Evolutionary conservation across 1,284 basidiomycete genomes (phyloP), one percentile per base, ranked within the genome.

Genomic region (Tausonia pullulans): DNA sequence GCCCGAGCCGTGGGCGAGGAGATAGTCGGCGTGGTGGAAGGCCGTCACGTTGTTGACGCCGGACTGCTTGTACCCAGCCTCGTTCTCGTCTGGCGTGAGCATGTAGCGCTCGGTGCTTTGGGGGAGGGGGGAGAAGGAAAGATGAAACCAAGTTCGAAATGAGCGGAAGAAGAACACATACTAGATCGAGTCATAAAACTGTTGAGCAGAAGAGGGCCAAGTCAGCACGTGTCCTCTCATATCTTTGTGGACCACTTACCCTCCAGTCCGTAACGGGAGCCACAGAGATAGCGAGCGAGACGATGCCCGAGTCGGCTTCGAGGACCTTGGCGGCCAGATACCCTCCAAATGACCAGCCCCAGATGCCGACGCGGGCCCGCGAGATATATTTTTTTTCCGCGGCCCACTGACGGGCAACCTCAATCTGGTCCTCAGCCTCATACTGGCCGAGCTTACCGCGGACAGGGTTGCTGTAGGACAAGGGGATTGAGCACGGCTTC

Each of bases 261-360:
- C 27, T 53, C 76, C 77, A 78, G 49, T 75, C 73, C 11, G 75
- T 74, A 7, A 78, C 77, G 4, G 78, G 78, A 2, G 92, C 92
- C 39, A 95, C 86, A 2, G 90, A 82, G 81, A 95, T 92, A 8
- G 88, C 90, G 43, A 98, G 79, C 4, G 86, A 86, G 76, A 97
- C 91, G 39, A 95, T 81, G 8, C 87, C 88, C 11, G 85, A 87
- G 73, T 87, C 79, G 4, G 87, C 87, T 77, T 97, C 93, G n/a
- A 88, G 82, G 4, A 93, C 84, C 75, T 96, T 96, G 66, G 86
- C 83, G 60, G 87, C 87, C 86, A 95, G 89, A 76, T 90, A 97
- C 16, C 62, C 56, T 5, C 58, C 63, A 16, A 64, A 60, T 2
- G 27, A 54, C 64, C 65, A 66, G 9, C 65, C 65, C 61, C 61